Evolutionary conservation across 345 rosid genomes (phyloP).

Genomic region (Heritiera littoralis): DNA sequence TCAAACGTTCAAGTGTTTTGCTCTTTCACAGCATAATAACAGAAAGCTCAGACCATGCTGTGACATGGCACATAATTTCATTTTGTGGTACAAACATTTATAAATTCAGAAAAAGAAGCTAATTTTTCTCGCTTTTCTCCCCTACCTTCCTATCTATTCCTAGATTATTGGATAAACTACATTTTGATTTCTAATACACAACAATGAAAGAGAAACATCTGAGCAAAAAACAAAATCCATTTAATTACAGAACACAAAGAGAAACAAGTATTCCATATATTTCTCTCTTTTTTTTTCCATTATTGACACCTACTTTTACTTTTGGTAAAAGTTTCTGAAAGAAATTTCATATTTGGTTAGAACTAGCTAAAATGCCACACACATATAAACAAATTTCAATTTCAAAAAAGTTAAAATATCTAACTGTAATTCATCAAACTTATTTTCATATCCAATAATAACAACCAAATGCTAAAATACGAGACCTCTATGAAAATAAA

Average conservation of each 20-base stretch:
- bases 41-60: background rate
- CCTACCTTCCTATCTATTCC: conserved; percentile 7
- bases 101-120: background rate
- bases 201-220: background rate
- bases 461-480: background rate
- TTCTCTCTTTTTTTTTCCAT: background rate
- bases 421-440: background rate
- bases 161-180: background rate
- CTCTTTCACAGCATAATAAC: background rate
- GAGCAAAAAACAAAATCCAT: background rate
- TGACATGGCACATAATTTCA: background rate
- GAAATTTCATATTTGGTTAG: background rate
- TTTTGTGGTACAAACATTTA: background rate
- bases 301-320: background rate
- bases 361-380: background rate
- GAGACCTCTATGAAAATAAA: background rate
- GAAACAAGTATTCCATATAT: background rate
- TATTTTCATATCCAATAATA: background rate
- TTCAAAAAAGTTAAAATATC: background rate
- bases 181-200: background rate
- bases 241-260: background rate
- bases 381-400: background rate
- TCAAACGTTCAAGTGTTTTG: background rate
- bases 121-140: background rate
- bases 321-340: background rate